phyloP scores from a whole-genome alignment of 164 flowering plant species.

The Dillenia suffruticosa region DNA sequence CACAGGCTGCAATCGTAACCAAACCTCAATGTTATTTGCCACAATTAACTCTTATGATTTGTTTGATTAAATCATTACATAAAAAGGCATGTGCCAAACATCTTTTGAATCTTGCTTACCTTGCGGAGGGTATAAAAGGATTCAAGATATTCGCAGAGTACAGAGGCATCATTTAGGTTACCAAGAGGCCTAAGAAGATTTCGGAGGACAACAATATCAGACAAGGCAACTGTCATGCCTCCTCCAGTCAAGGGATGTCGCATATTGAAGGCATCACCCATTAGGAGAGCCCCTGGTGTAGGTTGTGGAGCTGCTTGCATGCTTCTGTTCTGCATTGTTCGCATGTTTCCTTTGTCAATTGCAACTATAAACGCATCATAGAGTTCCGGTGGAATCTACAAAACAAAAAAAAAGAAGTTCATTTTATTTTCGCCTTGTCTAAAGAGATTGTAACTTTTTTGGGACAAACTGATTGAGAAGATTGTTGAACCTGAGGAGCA shows the following conservation, averaged over 20 bases:
- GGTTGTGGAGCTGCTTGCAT: conserved; percentile 94
- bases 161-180: conserved; percentile 68
- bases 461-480: background rate
- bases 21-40: no score
- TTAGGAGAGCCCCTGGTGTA: conserved; percentile 82
- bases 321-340: conserved; percentile 93
- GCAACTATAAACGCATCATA: conserved; percentile 68
- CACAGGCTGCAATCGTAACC: conserved; percentile 53
- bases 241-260: conserved; percentile 95
- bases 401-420: background rate
- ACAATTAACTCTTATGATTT: no score
- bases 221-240: conserved; percentile 88
- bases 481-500: conserved; percentile 71
- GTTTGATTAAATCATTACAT: no score
- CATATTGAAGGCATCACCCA: conserved; percentile 97
- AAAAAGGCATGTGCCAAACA: no score
- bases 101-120: conserved; percentile 18
- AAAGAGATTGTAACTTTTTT: background rate
- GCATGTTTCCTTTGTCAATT: conserved; percentile 70
- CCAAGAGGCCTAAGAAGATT: conserved; percentile 73
- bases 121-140: conserved; percentile 78
- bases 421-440: no score
- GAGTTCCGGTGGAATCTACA: conserved; percentile 64
- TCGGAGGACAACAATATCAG: conserved; percentile 78
- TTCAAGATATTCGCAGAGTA: conserved; percentile 71